Evolutionary conservation across 1,284 basidiomycete genomes (phyloP).

Genomic region (Tremellales sp.): DNA sequence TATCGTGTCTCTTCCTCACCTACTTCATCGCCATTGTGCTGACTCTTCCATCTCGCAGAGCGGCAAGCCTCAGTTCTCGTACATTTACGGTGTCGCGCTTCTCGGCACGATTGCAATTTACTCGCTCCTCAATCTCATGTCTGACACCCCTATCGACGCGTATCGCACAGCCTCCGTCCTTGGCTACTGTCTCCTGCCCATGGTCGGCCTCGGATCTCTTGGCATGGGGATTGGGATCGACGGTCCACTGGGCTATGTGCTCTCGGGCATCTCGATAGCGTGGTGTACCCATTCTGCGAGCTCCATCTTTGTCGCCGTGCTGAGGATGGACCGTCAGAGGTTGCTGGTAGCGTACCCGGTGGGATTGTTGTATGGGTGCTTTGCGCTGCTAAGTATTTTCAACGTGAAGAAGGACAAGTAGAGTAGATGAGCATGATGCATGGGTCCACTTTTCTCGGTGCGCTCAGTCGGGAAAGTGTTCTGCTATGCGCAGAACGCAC

Average conservation of each 20-base stretch:
- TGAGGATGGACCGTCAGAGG: slow-evolving; percentile 89
- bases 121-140: slow-evolving; percentile 95
- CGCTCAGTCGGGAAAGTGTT: too few relatives aligned
- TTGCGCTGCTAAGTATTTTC: slow-evolving; percentile 70
- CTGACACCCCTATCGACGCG: slow-evolving; percentile 89
- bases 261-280: slow-evolving; percentile 73
- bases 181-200: slow-evolving; percentile 93
- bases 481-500: slow-evolving; percentile 3
- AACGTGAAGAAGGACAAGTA: slow-evolving; percentile 36
- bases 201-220: slow-evolving; percentile 90
- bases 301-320: slow-evolving; percentile 86
- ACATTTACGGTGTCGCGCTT: slow-evolving; percentile 96
- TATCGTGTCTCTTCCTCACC: neutral
- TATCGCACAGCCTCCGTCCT: slow-evolving; percentile 94
- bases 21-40: neutral
- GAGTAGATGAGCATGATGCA: slow-evolving; percentile 3
- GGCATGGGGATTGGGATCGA: slow-evolving; percentile 85
- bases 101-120: slow-evolving; percentile 94
- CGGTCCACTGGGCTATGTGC: slow-evolving; percentile 73
- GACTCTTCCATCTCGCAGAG: slow-evolving; percentile 56
- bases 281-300: slow-evolving; percentile 97
- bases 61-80: slow-evolving; percentile 97
- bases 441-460: too few relatives aligned
- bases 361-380: slow-evolving; percentile 85
- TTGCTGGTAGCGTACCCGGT: slow-evolving; percentile 91